These are phyloP conservation scores for Bipolaris zeicola DNA, from an alignment of 2,329 filamentous ascomycete genomes.

Conservation along the genomic window DNA sequence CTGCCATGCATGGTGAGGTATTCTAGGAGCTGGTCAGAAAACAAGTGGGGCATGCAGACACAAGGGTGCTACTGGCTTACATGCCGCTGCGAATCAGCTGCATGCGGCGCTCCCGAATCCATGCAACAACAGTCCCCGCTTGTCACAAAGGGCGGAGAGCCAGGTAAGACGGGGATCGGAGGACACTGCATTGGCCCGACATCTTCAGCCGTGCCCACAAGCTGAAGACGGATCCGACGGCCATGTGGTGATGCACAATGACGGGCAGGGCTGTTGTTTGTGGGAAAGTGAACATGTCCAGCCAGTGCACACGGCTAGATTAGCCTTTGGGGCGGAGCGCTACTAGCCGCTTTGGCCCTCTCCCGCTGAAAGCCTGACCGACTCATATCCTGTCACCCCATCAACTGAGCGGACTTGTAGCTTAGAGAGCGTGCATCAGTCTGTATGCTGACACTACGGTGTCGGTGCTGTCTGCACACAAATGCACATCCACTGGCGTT, in stretches of 20 bases:
- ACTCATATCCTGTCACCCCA: slow-evolving; percentile 28
- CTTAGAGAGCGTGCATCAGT: not conserved
- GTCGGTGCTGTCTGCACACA: not conserved
- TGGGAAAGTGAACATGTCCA: slow-evolving; percentile 17
- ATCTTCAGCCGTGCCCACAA: slow-evolving; percentile 21
- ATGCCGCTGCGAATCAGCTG: slow-evolving; percentile 31
- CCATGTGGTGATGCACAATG: slow-evolving; percentile 7
- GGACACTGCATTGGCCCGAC: slow-evolving; percentile 26
- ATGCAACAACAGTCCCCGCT: not conserved
- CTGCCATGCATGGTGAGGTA: slow-evolving; percentile 31
- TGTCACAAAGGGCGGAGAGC: slow-evolving; percentile 34
- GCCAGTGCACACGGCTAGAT: slow-evolving; percentile 26
- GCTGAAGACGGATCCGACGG: slow-evolving; percentile 19
- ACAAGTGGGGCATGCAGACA: slow-evolving; percentile 44
- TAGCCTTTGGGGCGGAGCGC: slow-evolving; percentile 23
- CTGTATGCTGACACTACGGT: not conserved
- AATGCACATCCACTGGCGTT: not conserved
- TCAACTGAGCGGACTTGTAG: not conserved
- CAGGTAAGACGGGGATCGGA: slow-evolving; percentile 21
- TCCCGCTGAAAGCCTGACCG: slow-evolving; percentile 38
- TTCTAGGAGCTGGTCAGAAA: slow-evolving; percentile 43
- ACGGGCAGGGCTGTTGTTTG: slow-evolving; percentile 20
- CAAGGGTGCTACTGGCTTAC: slow-evolving; percentile 29
- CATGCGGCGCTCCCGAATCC: slow-evolving; percentile 24
- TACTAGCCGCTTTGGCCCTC: slow-evolving; percentile 27